Evolutionary conservation across 306 rosid species (phyloP), one percentile per base, ranked within the genome.

Genomic region (Medicago lupulina): DNA sequence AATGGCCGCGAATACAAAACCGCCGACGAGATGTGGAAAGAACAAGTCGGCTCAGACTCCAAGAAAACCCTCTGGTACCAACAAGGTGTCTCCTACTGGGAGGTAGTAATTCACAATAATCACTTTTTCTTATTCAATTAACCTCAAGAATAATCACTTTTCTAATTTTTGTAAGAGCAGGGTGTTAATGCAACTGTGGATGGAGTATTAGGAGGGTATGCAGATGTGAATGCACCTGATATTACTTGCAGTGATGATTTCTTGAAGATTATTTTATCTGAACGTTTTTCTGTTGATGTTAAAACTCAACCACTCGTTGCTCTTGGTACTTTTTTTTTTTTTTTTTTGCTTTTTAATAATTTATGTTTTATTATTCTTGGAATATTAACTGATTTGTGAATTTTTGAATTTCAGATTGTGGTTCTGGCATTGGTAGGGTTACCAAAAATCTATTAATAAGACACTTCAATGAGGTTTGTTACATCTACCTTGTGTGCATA

Each of bases 391-490:
- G 77, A 78, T 36, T 14, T 23, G 54, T 28, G 13, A 34, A 71
- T 72, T 58, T n/a, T 71, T 60, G 62, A 41, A 50, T 81, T 81
- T 60, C 88, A 93, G 98, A 95, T 83, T 92, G 98, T 85, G 98
- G 98, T 89, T 90, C 97, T 83, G 98, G 98, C 78, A 90, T 95
- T 80, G 98, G 98, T 13, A 86, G 98, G 84, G 83, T 95, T 53
- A 85, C 98, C 39, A 92, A 89, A 81, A 95, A 89, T 84, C 96
- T 95, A 68, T 86, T 95, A 34, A 87, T 95, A 21, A 86, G 92
- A 79, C 78, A 90, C 76, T 95, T 95, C 86, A 95, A 89, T 71
- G 97, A 90, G 97, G 98, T 90, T 76, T 70, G 89, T 78, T 70
- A 55, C 71, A 76, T 66, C 82, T 49, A 15, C 75, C 55, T 83